Conservation (phyloP, 768 basidiomycete genomes). For the Lactarius hengduanensis region DNA sequence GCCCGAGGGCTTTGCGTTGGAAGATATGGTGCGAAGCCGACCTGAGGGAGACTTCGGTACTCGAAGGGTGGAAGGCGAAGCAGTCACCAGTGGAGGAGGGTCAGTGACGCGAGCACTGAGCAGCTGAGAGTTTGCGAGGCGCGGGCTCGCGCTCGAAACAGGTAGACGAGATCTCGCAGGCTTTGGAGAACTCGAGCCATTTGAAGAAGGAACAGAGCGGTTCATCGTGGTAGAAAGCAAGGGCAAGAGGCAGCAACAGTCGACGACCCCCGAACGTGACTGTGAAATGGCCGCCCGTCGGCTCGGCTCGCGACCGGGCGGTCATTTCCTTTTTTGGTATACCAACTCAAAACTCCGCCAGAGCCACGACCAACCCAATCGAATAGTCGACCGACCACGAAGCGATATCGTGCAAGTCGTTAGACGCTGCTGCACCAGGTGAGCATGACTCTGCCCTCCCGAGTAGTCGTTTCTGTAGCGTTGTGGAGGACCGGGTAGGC, state of each 20-base stretch:
- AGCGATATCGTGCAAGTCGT: neutral
- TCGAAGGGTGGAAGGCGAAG: conserved; percentile 14
- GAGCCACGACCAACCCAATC: neutral
- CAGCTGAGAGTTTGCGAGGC: neutral
- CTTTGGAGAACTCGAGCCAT: conserved; percentile 13
- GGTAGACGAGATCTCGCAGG: conserved; percentile 19
- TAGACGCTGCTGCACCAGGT: neutral
- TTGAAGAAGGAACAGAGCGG: neutral
- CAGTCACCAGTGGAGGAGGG: neutral
- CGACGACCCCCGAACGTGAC: neutral
- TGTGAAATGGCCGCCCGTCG: neutral
- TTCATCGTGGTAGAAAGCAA: neutral
- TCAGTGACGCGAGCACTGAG: neutral
- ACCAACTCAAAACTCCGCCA: conserved; percentile 16
- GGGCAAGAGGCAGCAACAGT: neutral
- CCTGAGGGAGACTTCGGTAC: conserved; percentile 9
- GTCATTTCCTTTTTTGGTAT: conserved; percentile 4
- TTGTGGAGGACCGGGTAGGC: conserved; percentile 20
- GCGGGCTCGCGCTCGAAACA: neutral
- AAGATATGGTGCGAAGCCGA: conserved; percentile 8
- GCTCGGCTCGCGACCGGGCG: neutral
- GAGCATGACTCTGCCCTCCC: neutral
- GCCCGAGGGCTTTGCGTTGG: conserved; percentile 5
- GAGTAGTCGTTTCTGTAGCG: neutral
- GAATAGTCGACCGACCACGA: neutral